Conservation (phyloP, 2,329 filamentous ascomycete genomes). For the Sarocladium kiliense region DNA sequence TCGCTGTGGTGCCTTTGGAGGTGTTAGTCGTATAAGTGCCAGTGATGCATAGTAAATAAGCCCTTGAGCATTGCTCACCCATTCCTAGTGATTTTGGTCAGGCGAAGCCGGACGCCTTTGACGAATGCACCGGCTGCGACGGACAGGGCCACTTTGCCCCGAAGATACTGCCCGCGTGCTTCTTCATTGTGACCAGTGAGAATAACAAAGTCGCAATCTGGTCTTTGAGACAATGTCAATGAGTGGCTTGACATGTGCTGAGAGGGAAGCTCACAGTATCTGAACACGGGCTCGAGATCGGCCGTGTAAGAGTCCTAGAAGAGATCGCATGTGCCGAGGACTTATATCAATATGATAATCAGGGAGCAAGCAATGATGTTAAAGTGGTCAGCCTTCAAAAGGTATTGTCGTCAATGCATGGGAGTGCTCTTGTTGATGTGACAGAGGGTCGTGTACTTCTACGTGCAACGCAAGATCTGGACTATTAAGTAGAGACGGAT, state of each 20-base stretch:
- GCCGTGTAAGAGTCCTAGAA: background rate
- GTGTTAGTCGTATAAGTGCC: background rate
- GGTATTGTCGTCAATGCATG: background rate
- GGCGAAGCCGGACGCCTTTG: background rate
- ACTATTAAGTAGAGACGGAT: too few relatives aligned
- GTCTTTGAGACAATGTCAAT: background rate
- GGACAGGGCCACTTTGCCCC: slow-evolving; percentile 1
- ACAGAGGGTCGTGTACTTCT: too few relatives aligned
- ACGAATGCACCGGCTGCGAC: background rate
- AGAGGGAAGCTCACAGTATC: background rate
- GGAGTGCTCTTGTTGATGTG: too few relatives aligned
- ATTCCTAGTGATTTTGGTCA: background rate
- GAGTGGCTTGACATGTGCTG: background rate
- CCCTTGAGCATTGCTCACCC: background rate
- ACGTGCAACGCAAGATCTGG: too few relatives aligned
- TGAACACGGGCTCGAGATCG: background rate
- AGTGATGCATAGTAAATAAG: background rate
- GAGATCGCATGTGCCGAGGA: background rate
- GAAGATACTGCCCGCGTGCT: slow-evolving; percentile 3
- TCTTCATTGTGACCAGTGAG: slow-evolving; percentile 8
- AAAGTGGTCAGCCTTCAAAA: background rate
- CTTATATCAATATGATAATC: too few relatives aligned
- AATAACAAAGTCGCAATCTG: slow-evolving; percentile 7
- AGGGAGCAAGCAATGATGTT: background rate
- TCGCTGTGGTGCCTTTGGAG: background rate